These are phyloP conservation scores for Ascochyta fabae DNA, from an alignment of 2,329 filamentous ascomycete genomes.

Conservation along the genomic window DNA sequence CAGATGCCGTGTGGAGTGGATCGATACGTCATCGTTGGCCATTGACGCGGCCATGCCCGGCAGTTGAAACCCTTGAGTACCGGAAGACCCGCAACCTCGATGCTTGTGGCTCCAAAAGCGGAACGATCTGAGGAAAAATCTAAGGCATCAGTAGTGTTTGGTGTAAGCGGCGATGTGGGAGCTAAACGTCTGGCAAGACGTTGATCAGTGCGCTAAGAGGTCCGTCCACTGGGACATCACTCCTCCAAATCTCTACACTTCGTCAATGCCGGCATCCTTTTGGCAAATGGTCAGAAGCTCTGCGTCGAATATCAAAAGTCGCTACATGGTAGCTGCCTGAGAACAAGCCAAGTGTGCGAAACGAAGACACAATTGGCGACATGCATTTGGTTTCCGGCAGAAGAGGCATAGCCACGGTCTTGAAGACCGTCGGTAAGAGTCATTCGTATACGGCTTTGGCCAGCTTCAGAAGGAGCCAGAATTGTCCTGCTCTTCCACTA, in stretches of 20 bases:
- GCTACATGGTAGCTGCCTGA: too few species aligned
- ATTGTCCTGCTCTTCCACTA: neutral
- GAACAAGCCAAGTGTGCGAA: too few species aligned
- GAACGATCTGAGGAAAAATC: neutral
- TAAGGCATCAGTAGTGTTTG: neutral
- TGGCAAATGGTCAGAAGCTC: too few species aligned
- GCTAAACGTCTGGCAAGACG: neutral
- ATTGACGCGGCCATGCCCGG: neutral
- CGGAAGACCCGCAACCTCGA: neutral
- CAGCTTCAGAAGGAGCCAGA: too few species aligned
- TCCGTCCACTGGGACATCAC: neutral
- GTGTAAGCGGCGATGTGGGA: neutral
- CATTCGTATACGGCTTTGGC: too few species aligned
- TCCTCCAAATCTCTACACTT: too few species aligned
- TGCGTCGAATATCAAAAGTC: too few species aligned
- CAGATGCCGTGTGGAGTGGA: slow-evolving; percentile 1
- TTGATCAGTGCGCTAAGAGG: neutral
- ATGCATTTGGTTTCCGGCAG: too few species aligned
- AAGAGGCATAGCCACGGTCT: too few species aligned
- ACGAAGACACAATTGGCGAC: too few species aligned
- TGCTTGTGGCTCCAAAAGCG: neutral
- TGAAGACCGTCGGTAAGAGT: too few species aligned
- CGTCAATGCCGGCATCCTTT: too few species aligned
- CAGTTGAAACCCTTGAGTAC: slow-evolving; percentile 1
- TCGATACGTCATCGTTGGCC: slow-evolving; percentile 12